These are phyloP conservation scores for Climacium dendroides DNA, from an alignment of 225 moss, liverwort and hornwort genomes.

Conservation along the genomic window DNA sequence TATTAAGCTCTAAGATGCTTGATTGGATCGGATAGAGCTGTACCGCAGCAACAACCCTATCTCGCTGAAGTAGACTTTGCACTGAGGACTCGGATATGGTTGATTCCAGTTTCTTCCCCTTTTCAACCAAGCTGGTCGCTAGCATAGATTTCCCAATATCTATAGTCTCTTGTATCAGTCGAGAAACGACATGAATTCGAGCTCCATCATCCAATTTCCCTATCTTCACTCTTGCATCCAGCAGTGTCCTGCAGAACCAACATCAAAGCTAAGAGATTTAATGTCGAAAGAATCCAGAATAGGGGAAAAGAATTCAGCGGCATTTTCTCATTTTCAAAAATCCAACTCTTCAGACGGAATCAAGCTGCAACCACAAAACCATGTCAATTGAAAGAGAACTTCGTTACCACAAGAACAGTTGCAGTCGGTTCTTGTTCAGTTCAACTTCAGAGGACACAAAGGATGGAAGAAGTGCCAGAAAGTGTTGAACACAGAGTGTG, in stretches of 20 bases:
- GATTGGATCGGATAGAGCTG: not conserved
- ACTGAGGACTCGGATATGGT: constrained; percentile 43
- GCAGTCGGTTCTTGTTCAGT: constrained; percentile 60
- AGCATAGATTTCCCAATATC: constrained; percentile 62
- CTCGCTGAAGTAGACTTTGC: constrained; percentile 59
- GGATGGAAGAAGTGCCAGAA: constrained; percentile 62
- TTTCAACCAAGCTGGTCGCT: constrained; percentile 47
- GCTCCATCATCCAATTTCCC: constrained; percentile 63
- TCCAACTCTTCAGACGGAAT: not conserved
- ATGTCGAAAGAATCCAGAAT: not conserved
- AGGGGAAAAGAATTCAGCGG: not conserved
- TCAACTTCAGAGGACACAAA: constrained; percentile 59
- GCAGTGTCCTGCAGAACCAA: constrained; percentile 44
- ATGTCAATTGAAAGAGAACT: not conserved
- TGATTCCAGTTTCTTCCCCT: constrained; percentile 30
- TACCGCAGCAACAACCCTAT: constrained; percentile 67
- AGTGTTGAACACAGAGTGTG: constrained; percentile 55
- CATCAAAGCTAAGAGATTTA: not conserved
- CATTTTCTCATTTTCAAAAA: not conserved
- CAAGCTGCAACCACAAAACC: not conserved
- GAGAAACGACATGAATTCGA: constrained; percentile 58
- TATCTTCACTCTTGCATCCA: constrained; percentile 58
- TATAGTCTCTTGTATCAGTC: constrained; percentile 49
- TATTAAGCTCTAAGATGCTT: not conserved
- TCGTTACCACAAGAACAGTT: constrained; percentile 68